Evolutionary conservation across 2,329 filamentous ascomycete genomes (phyloP).

Genomic region (Daldinia eschscholtzii): DNA sequence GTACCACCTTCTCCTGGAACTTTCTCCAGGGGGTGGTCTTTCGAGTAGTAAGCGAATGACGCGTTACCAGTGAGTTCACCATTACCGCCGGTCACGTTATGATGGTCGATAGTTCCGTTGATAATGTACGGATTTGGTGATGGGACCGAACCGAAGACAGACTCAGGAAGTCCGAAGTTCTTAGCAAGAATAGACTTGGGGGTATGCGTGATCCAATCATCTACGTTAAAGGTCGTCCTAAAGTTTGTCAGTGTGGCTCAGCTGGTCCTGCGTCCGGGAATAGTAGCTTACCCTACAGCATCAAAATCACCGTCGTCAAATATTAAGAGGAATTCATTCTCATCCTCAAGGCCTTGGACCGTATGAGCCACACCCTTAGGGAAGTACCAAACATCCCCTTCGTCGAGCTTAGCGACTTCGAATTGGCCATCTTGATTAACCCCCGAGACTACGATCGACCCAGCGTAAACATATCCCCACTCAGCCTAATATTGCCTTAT

Average conservation of each 20-base stretch:
- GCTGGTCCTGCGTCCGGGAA: background rate
- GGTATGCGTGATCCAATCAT: conserved; percentile 77
- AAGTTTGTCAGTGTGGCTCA: background rate
- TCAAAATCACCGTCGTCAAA: conserved; percentile 78
- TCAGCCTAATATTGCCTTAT: conserved; percentile 62
- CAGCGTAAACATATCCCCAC: conserved; percentile 72
- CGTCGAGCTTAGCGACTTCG: conserved; percentile 66
- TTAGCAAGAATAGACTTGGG: conserved; percentile 73
- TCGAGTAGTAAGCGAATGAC: conserved; percentile 72
- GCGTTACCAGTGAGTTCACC: conserved; percentile 66
- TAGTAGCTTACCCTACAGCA: conserved; percentile 61
- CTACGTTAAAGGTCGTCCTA: conserved; percentile 78
- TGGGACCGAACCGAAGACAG: conserved; percentile 71
- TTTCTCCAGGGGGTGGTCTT: conserved; percentile 66
- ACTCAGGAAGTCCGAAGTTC: conserved; percentile 74
- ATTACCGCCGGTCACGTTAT: conserved; percentile 60
- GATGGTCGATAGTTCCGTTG: conserved; percentile 65
- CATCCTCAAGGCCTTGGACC: conserved; percentile 72
- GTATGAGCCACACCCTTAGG: conserved; percentile 74
- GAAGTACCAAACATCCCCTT: conserved; percentile 77
- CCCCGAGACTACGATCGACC: conserved; percentile 69
- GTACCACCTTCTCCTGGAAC: conserved; percentile 73
- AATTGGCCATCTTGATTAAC: conserved; percentile 72
- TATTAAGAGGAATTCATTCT: conserved; percentile 75
- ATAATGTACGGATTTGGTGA: conserved; percentile 71